A percentile compares a stretch with the other conserved stretches of the same genome.
Conservation (phyloP, 2,329 filamentous ascomycete species). For the Calonectria crousiana region DNA sequence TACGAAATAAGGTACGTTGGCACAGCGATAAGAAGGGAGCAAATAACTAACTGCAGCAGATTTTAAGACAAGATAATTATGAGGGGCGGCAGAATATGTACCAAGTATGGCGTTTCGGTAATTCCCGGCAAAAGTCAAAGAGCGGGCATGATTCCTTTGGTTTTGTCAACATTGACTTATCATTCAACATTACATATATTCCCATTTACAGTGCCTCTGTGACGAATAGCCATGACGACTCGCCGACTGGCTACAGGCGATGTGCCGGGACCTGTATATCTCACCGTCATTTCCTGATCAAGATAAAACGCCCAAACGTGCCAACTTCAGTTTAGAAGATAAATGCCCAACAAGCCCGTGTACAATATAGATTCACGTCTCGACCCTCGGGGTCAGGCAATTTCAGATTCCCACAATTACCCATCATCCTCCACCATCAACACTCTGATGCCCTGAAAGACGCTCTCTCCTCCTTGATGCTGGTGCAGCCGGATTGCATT, state of each 20-base stretch:
- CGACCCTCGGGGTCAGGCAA: neutral
- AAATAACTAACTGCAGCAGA: conserved; percentile 42
- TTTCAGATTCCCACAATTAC: conserved; percentile 13
- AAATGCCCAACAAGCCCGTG: neutral
- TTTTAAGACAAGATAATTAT: conserved; percentile 46
- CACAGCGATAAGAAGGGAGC: neutral
- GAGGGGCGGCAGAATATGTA: conserved; percentile 43
- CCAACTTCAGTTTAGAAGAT: conserved; percentile 5
- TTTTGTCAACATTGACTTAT: conserved; percentile 37
- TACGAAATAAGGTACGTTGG: conserved; percentile 87
- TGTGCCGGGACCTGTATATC: neutral
- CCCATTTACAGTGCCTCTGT: conserved; percentile 3
- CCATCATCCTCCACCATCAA: conserved; percentile 43
- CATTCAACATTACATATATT: conserved; percentile 25
- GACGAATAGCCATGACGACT: neutral
- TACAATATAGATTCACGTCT: conserved; percentile 2
- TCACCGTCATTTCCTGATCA: neutral
- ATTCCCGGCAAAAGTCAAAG: conserved; percentile 47
- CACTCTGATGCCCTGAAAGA: conserved; percentile 43
- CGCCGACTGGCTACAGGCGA: neutral
- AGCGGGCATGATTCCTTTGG: conserved; percentile 41
- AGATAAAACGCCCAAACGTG: neutral
- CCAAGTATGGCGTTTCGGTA: conserved; percentile 47
- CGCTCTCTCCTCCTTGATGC: conserved; percentile 25
- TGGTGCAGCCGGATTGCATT: conserved; percentile 49